Evolutionary conservation across 2,329 filamentous ascomycete genomes (phyloP).

Genomic region (Ophiostoma populinum): DNA sequence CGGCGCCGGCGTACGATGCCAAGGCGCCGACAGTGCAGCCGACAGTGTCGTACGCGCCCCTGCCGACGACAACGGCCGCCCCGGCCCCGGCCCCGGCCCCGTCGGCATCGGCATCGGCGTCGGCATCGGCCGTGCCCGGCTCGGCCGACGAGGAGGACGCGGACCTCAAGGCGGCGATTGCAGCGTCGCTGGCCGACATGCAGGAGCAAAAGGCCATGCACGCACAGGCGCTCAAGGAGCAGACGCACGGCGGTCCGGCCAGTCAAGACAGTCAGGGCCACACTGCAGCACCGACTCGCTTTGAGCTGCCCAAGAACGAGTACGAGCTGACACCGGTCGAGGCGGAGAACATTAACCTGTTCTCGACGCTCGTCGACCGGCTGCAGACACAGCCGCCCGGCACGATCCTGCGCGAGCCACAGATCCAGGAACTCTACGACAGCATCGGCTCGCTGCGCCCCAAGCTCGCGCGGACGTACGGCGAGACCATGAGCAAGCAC

Average conservation of each 20-base stretch:
- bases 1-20: conserved; percentile 11
- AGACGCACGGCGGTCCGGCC: conserved; percentile 39
- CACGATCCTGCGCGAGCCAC: conserved; percentile 88
- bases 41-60: conserved; percentile 8
- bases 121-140: background rate
- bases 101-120: conserved; percentile 7
- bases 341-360: conserved; percentile 94
- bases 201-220: conserved; percentile 94
- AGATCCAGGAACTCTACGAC: conserved; percentile 96
- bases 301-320: conserved; percentile 63
- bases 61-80: background rate
- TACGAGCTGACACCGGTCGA: conserved; percentile 89
- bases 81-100: too few species aligned
- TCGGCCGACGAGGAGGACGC: conserved; percentile 54
- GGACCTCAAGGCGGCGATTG: conserved; percentile 86
- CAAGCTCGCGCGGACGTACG: conserved; percentile 87
- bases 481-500: conserved; percentile 99
- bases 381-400: conserved; percentile 89
- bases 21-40: conserved; percentile 14
- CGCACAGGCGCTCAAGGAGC: conserved; percentile 65
- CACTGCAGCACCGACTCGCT: conserved; percentile 28
- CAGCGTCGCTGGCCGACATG: conserved; percentile 88
- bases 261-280: background rate
- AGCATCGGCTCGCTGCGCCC: conserved; percentile 87
- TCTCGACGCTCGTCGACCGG: conserved; percentile 83